These are phyloP conservation scores for Aspergillus eucalypticola DNA, from an alignment of 2,329 filamentous ascomycete species.

Conservation along the genomic window DNA sequence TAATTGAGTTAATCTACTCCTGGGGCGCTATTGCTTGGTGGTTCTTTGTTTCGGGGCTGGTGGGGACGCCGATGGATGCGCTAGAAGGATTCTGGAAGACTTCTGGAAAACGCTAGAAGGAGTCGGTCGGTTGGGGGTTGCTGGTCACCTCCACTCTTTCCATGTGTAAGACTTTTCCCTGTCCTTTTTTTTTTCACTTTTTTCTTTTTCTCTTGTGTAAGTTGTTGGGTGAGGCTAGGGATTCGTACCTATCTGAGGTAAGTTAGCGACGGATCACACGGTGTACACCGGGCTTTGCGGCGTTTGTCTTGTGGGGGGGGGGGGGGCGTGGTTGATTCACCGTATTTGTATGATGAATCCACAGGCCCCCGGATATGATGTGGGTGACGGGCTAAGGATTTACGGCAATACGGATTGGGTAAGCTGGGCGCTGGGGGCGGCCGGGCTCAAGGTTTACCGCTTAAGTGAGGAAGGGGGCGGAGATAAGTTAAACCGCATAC, in stretches of 20 bases:
- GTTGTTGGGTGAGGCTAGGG: background rate
- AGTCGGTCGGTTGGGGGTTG: background rate
- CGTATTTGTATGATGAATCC: no score
- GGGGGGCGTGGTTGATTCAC: no score
- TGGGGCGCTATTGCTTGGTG: background rate
- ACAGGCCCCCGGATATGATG: background rate
- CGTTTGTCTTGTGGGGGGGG: no score
- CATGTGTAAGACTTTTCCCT: no score
- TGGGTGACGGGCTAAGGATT: background rate
- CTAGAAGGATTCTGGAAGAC: slow-evolving; percentile 37
- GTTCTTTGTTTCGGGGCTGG: background rate
- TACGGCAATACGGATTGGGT: background rate
- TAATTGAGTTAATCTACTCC: slow-evolving; percentile 20
- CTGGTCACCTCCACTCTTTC: background rate
- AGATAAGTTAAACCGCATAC: background rate
- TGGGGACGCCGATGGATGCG: background rate
- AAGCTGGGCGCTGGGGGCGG: no score
- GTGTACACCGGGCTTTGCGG: background rate
- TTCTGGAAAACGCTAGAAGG: slow-evolving; percentile 33
- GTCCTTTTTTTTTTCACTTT: no score
- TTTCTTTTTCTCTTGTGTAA: background rate
- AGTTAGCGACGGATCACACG: background rate
- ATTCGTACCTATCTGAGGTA: background rate
- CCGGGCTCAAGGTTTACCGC: background rate
- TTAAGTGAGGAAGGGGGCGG: background rate